phyloP scores from a whole-genome alignment of 2,329 filamentous ascomycete species.

The Aspergillus pseudotamarii region DNA sequence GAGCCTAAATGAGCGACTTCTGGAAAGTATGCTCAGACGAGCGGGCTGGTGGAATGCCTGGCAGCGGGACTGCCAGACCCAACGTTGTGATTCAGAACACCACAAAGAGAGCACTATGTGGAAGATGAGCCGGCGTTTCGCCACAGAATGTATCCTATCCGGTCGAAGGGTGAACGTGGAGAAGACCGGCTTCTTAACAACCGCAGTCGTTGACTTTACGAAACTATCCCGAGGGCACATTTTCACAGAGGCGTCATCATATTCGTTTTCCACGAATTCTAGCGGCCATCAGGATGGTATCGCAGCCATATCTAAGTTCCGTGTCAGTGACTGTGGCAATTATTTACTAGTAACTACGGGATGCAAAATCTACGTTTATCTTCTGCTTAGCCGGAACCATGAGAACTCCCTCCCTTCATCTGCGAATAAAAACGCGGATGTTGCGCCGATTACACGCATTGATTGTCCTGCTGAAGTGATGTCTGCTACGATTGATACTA shows the following conservation, averaged over 20 bases:
- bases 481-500: conserved; percentile 65
- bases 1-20: conserved; percentile 55
- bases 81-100: conserved; percentile 33
- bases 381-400: conserved; percentile 34
- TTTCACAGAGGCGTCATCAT: conserved; percentile 12
- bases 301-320: conserved; percentile 46
- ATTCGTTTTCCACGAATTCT: conserved; percentile 28
- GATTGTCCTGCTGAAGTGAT: conserved; percentile 61
- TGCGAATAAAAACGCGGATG: conserved; percentile 32
- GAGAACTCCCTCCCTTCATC: conserved; percentile 19
- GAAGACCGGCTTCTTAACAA: conserved; percentile 40
- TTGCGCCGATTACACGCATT: conserved; percentile 56
- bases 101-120: conserved; percentile 41
- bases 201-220: conserved; percentile 36
- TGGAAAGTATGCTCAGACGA: conserved; percentile 57
- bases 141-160: conserved; percentile 54
- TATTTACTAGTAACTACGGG: conserved; percentile 61
- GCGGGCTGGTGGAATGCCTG: conserved; percentile 58
- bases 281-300: conserved; percentile 13
- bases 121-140: conserved; percentile 50
- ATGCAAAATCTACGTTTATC: conserved; percentile 60
- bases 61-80: conserved; percentile 30
- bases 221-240: conserved; percentile 23
- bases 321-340: conserved; percentile 60
- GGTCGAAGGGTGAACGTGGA: conserved; percentile 35